Base-by-base conservation (phyloP, 1,139 yeast genomes). In the Pneumocystis carinii region DNA sequence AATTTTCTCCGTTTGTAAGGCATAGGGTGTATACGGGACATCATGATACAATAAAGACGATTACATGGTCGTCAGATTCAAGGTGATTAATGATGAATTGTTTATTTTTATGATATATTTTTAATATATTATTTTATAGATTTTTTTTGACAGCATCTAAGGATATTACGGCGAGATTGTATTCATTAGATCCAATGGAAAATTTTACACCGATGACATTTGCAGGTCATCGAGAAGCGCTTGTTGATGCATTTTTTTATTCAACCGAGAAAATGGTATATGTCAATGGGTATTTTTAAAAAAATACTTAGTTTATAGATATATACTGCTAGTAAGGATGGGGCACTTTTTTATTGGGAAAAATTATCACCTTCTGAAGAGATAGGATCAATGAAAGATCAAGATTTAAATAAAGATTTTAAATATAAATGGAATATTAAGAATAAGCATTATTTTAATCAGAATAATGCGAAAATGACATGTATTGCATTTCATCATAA, bases 1-100 rank as follows among this genome's bases (percentile, higher is more conserved):
- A 90, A 72, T 92, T 94, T 79, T 94, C 96, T 0, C 99, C 98
- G 17, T 94, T 92, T 75, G 87, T 92, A 57, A 85, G 95, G 68
- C 90, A 88, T 73, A 79, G 96, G 70, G 82, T 87, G 6, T 90
- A 90, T 70, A 89, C 97, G 1, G 99, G 98, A 36, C 98, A 92
- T 75, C 90, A 85, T 72, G 84, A 85, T 62, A 95, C 88, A 68
- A 83, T 94, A 35, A 80, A 83, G 0, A 82, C 88, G 7, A 75
- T 92, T 10, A 80, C 87, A 5, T 92, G 98, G 98, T 88, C 97
- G 0, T 80, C 79, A 48, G 98, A 92, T 74, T 87, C 96, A 5
- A 79, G 96, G 69, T 57, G 29, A 37, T 12, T 17, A 57, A 3
- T n/a, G 5, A 27, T 32, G 27, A 27, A n/a, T 53, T 53, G 37